These are phyloP conservation scores for Bretschneidera sinensis DNA, from an alignment of 345 rosid species.

Conservation along the genomic window DNA sequence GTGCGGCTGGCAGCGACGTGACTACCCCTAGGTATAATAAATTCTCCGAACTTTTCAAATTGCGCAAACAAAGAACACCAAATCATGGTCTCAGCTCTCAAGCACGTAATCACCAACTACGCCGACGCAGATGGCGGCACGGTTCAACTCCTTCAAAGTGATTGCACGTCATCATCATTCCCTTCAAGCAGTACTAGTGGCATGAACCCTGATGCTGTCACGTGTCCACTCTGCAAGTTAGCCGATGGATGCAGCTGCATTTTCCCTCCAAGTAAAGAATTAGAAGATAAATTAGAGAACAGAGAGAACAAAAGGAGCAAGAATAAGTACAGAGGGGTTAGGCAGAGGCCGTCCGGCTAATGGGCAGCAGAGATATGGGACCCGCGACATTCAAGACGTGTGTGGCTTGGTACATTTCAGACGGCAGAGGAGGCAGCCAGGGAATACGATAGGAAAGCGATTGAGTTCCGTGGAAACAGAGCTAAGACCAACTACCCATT, in stretches of 20 bases:
- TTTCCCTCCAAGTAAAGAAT: slow-evolving; percentile 7
- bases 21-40: too few relatives aligned
- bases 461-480: slow-evolving; percentile 28
- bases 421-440: slow-evolving; percentile 34
- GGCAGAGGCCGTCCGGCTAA: slow-evolving; percentile 38
- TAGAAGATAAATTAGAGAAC: not conserved
- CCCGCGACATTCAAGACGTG: slow-evolving; percentile 14
- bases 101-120: slow-evolving; percentile 17
- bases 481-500: slow-evolving; percentile 35
- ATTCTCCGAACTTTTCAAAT: too few relatives aligned
- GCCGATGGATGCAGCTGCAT: slow-evolving; percentile 4
- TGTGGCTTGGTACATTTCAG: slow-evolving; percentile 40
- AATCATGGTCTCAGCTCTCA: too few relatives aligned
- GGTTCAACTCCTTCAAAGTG: too few relatives aligned
- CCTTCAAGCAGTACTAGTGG: not conserved
- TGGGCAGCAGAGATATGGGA: slow-evolving; percentile 41
- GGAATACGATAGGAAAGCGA: slow-evolving; percentile 30
- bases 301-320: slow-evolving; percentile 9
- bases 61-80: too few relatives aligned
- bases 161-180: not conserved
- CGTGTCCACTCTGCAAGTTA: not conserved
- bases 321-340: slow-evolving; percentile 31
- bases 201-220: not conserved
- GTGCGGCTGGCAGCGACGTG: too few relatives aligned
- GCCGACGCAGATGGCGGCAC: not conserved